A percentile compares a stretch with the other conserved stretches of the same genome.
Conservation (phyloP, 768 basidiomycete species). For the Lentinula edodes region DNA sequence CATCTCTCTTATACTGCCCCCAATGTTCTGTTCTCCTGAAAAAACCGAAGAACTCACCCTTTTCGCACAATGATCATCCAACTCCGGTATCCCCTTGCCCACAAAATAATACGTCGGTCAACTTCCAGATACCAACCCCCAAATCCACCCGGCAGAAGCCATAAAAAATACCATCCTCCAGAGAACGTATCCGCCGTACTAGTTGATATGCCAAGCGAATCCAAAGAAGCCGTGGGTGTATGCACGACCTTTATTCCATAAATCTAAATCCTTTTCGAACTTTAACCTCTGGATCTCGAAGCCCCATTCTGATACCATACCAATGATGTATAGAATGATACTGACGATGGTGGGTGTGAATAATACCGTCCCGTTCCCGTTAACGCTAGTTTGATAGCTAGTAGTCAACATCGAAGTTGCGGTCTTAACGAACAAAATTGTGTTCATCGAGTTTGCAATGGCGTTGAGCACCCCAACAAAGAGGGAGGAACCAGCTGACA, state of each 20-base stretch:
- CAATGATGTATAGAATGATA: background rate
- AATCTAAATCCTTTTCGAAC: background rate
- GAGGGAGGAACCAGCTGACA: background rate
- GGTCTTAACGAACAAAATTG: background rate
- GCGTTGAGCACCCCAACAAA: background rate
- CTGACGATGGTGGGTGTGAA: background rate
- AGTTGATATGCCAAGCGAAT: slow-evolving; percentile 20
- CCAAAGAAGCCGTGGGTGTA: slow-evolving; percentile 18
- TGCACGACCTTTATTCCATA: slow-evolving; percentile 11
- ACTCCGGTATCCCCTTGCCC: background rate
- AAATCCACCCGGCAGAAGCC: slow-evolving; percentile 6
- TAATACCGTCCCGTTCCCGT: background rate
- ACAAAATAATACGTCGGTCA: background rate
- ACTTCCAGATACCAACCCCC: background rate
- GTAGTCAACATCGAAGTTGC: background rate
- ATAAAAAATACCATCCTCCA: slow-evolving; percentile 18
- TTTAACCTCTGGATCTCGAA: slow-evolving; percentile 1
- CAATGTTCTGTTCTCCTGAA: background rate
- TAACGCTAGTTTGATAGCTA: background rate
- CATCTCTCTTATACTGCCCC: background rate
- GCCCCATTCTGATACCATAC: slow-evolving; percentile 1
- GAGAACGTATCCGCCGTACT: slow-evolving; percentile 17
- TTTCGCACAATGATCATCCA: slow-evolving; percentile 4
- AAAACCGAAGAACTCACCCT: background rate
- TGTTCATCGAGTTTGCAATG: background rate